Base-by-base conservation (phyloP, 306 rosid species). In the Pterocarpus macrocarpus region DNA sequence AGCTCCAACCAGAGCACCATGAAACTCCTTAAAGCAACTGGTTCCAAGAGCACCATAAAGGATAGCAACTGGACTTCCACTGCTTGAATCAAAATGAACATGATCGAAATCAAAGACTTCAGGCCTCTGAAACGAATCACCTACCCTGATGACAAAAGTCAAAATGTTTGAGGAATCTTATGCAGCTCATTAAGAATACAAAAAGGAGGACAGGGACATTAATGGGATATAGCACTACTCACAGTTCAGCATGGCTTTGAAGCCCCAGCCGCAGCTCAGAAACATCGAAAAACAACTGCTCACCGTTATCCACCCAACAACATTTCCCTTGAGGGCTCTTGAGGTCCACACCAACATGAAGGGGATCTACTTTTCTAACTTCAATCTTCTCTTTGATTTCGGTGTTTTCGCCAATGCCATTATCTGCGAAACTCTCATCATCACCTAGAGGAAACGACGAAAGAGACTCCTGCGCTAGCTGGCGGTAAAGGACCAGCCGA, bases 21-120 rank as follows among this genome's bases (percentile, higher is more conserved):
- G 99, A 81, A 96, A 96, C 76, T 93, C 92, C 86, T 81, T 83
- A 78, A 93, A 96, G 92, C 99, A 96, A 70, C 38, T 66, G 69
- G 98, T 90, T 78, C 94, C 97, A 52, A 92, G 94, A 43, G 99
- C 97, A 15, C 99, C 99, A 83, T 93, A 93, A 57, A 93, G 99
- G 71, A 96, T 80, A 73, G 92, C 92, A 78, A 93, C 89, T 3
- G 93, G 91, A 87, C 92, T 85, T 79, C 90, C 93, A 74, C 50
- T 16, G 79, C 72, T 81, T 55, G 99, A 93, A 86, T 89, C 89
- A 67, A 81, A 79, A 79, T 96, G 94, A 80, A 96, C 63, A 85
- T 93, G 98, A 85, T 96, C 98, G 64, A 96, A 96, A 56, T 96
- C 99, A 84, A 91, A 95, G 58, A 95, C 78, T 55, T 92, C 90